These are phyloP conservation scores for Linum trigynum DNA, from an alignment of 345 rosid genomes.

Conservation along the genomic window DNA sequence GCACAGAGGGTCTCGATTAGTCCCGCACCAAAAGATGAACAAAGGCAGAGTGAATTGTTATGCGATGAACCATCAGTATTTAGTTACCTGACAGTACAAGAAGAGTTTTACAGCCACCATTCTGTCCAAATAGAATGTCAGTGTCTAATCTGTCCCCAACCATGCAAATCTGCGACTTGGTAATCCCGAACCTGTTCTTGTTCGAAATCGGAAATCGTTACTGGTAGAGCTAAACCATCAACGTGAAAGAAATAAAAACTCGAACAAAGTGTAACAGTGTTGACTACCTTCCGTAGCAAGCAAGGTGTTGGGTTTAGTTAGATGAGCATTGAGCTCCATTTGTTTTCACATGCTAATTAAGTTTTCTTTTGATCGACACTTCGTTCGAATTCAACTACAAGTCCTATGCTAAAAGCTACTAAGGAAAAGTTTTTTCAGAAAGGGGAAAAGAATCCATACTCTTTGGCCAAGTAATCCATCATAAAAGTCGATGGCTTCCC, in stretches of 20 bases:
- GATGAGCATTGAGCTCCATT: no score
- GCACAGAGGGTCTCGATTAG: background rate
- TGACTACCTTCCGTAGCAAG: no score
- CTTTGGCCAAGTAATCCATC: slow-evolving; percentile 52
- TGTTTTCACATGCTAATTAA: no score
- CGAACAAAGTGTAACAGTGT: no score
- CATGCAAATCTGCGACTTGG: slow-evolving; percentile 36
- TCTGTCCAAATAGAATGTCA: slow-evolving; percentile 27
- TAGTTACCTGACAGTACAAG: slow-evolving; percentile 25
- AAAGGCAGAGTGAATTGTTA: background rate
- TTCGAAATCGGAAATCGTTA: background rate
- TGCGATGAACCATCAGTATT: no score
- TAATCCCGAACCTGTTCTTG: slow-evolving; percentile 61
- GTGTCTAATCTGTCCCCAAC: slow-evolving; percentile 31
- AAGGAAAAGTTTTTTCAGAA: background rate
- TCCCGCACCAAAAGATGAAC: background rate
- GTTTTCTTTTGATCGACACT: no score
- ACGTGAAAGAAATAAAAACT: no score
- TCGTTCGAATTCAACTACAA: no score
- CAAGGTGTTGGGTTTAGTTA: no score
- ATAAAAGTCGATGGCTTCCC: slow-evolving; percentile 32
- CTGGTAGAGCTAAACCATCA: background rate
- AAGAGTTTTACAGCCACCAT: slow-evolving; percentile 29
- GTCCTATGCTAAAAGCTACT: background rate
- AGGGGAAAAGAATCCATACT: slow-evolving; percentile 35